Conservation (phyloP, 768 basidiomycete genomes). For the Lentinula edodes region DNA sequence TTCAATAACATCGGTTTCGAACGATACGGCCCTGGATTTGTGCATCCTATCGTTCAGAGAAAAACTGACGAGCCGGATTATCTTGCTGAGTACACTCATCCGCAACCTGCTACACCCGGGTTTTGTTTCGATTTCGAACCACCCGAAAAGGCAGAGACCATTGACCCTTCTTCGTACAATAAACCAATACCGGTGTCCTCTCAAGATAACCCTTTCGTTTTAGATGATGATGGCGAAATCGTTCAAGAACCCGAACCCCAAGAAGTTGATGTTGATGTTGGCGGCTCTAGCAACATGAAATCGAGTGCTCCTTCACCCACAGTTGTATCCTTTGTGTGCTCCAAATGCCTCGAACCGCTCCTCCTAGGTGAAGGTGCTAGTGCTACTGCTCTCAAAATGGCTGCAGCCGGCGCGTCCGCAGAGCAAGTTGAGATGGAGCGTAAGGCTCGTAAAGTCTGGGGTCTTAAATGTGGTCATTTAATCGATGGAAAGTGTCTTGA, state of each 20-base stretch:
- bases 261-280: constrained; percentile 9
- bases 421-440: constrained; percentile 36
- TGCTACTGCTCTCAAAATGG: background rate
- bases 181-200: constrained; percentile 21
- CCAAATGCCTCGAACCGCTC: constrained; percentile 60
- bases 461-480: constrained; percentile 70
- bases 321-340: constrained; percentile 50
- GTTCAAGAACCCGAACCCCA: constrained; percentile 19
- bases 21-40: background rate
- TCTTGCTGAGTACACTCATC: constrained; percentile 59
- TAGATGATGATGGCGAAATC: constrained; percentile 34
- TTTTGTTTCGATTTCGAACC: constrained; percentile 65
- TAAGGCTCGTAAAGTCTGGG: constrained; percentile 54
- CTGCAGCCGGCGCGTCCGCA: constrained; percentile 35
- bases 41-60: background rate
- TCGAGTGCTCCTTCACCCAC: constrained; percentile 3
- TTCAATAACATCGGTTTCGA: background rate
- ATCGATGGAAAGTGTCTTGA: constrained; percentile 73
- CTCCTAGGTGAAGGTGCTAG: constrained; percentile 31
- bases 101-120: constrained; percentile 46
- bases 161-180: background rate
- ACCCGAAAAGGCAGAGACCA: constrained; percentile 16
- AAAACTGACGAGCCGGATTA: constrained; percentile 37
- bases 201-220: constrained; percentile 33
- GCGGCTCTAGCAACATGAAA: constrained; percentile 4